Conservation (phyloP, 345 rosid species). For the Eucalyptus viminalis region DNA sequence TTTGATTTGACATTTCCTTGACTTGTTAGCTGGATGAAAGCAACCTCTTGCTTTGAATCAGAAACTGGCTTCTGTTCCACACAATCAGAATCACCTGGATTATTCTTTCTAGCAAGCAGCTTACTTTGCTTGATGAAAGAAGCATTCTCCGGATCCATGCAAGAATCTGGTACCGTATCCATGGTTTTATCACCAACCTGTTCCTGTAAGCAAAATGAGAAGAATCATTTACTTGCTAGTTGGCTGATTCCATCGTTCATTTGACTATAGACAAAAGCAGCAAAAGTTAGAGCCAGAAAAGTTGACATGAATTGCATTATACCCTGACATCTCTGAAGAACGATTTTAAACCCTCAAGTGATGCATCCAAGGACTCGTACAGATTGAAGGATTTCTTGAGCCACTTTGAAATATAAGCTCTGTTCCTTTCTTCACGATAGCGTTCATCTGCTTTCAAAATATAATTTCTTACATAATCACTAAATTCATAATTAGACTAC, state of each 20-base stretch:
- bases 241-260: background rate
- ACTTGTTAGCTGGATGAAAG: conserved; percentile 7
- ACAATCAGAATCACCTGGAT: conserved; percentile 14
- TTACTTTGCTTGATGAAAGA: conserved; percentile 7
- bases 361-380: conserved; percentile 42
- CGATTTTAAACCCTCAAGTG: conserved; percentile 51
- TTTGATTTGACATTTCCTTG: conserved; percentile 15
- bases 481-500: background rate
- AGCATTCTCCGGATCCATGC: conserved; percentile 5
- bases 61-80: conserved; percentile 4
- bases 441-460: conserved; percentile 60
- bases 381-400: conserved; percentile 65
- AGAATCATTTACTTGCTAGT: background rate
- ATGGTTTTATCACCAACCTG: conserved; percentile 21
- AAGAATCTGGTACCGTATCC: conserved; percentile 4
- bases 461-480: background rate
- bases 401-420: conserved; percentile 79
- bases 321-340: conserved; percentile 86
- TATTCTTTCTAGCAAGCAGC: conserved; percentile 9
- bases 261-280: background rate
- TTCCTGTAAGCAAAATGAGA: conserved; percentile 35
- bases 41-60: conserved; percentile 6
- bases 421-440: conserved; percentile 61
- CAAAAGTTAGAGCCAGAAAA: background rate
- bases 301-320: background rate